Evolutionary conservation across 208 protist genomes (phyloP), one percentile per base, ranked within the genome.

Genomic region (Zelonia costaricensis): DNA sequence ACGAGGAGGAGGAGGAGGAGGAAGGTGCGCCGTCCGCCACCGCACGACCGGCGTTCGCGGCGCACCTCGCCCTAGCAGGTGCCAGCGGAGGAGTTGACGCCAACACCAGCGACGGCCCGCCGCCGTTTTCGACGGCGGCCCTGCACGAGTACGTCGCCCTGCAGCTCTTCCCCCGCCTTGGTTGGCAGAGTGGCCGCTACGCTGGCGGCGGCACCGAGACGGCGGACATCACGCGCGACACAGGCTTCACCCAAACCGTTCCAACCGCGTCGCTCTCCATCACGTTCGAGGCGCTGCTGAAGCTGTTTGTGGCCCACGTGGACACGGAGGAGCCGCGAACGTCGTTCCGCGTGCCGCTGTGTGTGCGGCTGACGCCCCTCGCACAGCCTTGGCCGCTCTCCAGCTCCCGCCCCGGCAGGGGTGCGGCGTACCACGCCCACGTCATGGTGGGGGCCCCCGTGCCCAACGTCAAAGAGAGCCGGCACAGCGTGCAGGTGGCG

Each of bases 311-410:
- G 39, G 66, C 66, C 2, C 66, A 73, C 59, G 36, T 73, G 10
- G 66, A 73, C 42, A 62, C 52, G 3, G 58, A 73, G 58, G 66
- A 73, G 58, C 66, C 66, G 0, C 66, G 66, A 27, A 73, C 66
- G 16, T 65, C 66, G 16, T 73, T 73, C 27, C 57, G 66, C 25
- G 30, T 73, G 15, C 66, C 66, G 2, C 18, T 66, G 20, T 49
- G 66, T 28, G 58, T 56, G 52, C 51, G 43, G 4, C 48, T 73
- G 35, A 62, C 35, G 16, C 56, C n/a, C n/a, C n/a, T n/a, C n/a
- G n/a, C n/a, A n/a, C n/a, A n/a, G n/a, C n/a, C n/a, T n/a, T n/a
- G n/a, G n/a, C n/a, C n/a, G n/a, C n/a, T n/a, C n/a, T n/a, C n/a
- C n/a, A n/a, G n/a, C n/a, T n/a, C n/a, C n/a, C n/a, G n/a, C n/a